Conservation (phyloP, 352 stramenopile genomes). For the Globisporangium recalcitrans region DNA sequence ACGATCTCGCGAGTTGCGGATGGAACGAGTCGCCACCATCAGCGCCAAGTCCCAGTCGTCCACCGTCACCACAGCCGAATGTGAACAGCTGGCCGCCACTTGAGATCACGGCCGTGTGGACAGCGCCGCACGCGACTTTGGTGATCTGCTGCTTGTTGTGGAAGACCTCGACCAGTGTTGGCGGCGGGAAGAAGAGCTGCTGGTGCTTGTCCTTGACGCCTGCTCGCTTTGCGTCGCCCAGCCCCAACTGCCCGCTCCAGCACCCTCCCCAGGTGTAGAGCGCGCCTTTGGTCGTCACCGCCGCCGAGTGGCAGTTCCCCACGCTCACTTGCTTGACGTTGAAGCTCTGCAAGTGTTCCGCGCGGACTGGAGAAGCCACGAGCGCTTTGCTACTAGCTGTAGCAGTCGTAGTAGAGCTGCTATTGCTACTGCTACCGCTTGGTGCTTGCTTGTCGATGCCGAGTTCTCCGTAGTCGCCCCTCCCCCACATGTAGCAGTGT, state of each 20-base stretch:
- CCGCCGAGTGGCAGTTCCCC: constrained; percentile 58
- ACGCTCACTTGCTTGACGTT: constrained; percentile 37
- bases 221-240: constrained; percentile 49
- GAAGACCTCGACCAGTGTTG: constrained; percentile 53
- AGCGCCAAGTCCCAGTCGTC: constrained; percentile 78
- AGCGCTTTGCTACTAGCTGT: neutral
- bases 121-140: constrained; percentile 86
- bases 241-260: constrained; percentile 64
- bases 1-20: constrained; percentile 40
- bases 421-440: neutral
- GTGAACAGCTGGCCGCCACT: constrained; percentile 63
- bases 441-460: constrained; percentile 22
- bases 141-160: constrained; percentile 30
- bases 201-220: constrained; percentile 41
- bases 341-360: constrained; percentile 8
- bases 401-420: neutral
- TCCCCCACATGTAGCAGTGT: constrained; percentile 58
- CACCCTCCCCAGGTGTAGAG: constrained; percentile 64
- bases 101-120: constrained; percentile 68
- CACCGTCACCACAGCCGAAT: constrained; percentile 89
- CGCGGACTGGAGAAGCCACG: neutral
- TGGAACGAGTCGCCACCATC: constrained; percentile 32
- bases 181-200: constrained; percentile 59
- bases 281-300: constrained; percentile 39
- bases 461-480: constrained; percentile 54